These are phyloP conservation scores for Suhomyces faveliae DNA, from an alignment of 805 yeast genomes.

Conservation along the genomic window DNA sequence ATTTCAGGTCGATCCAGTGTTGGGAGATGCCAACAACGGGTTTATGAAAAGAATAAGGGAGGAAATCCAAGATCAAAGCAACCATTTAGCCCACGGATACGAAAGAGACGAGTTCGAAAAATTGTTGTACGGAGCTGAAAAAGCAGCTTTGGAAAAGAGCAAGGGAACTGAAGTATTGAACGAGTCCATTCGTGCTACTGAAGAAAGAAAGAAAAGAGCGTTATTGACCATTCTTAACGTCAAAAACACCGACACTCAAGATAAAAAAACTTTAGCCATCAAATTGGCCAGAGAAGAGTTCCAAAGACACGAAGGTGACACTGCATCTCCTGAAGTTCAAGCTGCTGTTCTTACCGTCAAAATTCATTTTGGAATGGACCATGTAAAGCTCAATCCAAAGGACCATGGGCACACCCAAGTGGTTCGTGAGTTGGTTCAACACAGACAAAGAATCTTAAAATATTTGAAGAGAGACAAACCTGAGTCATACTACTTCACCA, in stretches of 20 bases:
- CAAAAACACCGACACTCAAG: constrained; percentile 64
- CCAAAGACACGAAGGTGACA: constrained; percentile 80
- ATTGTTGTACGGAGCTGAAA: constrained; percentile 74
- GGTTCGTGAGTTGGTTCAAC: constrained; percentile 82
- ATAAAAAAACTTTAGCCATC: constrained; percentile 56
- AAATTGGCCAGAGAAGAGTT: constrained; percentile 75
- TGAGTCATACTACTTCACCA: constrained; percentile 78
- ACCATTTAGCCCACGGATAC: constrained; percentile 56
- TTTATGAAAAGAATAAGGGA: constrained; percentile 68
- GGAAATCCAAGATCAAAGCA: constrained; percentile 63
- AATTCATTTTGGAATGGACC: constrained; percentile 75
- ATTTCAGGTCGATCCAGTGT: constrained; percentile 72
- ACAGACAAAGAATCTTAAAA: constrained; percentile 78
- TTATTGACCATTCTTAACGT: constrained; percentile 69
- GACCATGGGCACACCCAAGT: constrained; percentile 69
- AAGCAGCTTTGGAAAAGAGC: constrained; percentile 46
- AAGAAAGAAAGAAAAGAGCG: constrained; percentile 63
- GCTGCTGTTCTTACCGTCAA: constrained; percentile 86
- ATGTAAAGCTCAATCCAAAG: constrained; percentile 63
- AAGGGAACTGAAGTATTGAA: constrained; percentile 29
- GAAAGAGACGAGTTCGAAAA: constrained; percentile 67
- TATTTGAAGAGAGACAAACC: constrained; percentile 82
- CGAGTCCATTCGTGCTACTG: constrained; percentile 29
- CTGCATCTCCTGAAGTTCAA: constrained; percentile 94
- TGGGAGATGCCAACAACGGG: constrained; percentile 66